These are phyloP conservation scores for Colletotrichum lindemuthianum DNA, from an alignment of 2,329 filamentous ascomycete species.

Conservation along the genomic window DNA sequence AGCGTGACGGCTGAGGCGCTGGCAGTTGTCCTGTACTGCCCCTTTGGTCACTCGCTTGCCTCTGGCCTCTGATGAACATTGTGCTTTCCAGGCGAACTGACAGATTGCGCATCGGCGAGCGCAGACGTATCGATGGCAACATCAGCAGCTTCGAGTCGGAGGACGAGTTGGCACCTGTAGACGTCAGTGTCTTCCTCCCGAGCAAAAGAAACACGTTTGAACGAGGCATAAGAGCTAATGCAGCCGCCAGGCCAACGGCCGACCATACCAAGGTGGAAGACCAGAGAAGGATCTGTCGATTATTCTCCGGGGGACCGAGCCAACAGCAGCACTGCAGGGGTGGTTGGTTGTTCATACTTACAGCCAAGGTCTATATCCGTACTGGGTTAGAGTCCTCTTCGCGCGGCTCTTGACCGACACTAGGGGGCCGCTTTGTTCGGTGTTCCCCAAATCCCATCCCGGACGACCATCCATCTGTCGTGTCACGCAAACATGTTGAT, in stretches of 20 bases:
- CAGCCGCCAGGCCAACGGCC: not conserved
- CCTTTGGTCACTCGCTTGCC: too few species aligned
- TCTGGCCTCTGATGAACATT: too few species aligned
- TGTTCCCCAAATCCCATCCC: slow-evolving; percentile 35
- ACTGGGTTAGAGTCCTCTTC: too few species aligned
- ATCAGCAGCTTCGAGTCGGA: not conserved
- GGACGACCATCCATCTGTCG: slow-evolving; percentile 6
- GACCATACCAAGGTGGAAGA: not conserved
- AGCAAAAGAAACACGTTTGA: not conserved
- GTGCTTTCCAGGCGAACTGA: too few species aligned
- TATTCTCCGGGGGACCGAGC: slow-evolving; percentile 21
- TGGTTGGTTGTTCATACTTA: slow-evolving; percentile 16
- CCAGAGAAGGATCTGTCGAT: slow-evolving; percentile 1
- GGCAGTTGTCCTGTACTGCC: too few species aligned
- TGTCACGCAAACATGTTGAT: not conserved
- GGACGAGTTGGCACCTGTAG: slow-evolving; percentile 7
- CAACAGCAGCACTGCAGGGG: slow-evolving; percentile 12
- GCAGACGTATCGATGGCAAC: not conserved
- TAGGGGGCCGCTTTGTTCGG: slow-evolving; percentile 27
- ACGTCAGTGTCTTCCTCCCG: not conserved
- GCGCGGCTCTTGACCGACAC: slow-evolving; percentile 18
- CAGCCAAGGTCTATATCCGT: slow-evolving; percentile 3
- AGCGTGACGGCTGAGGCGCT: not conserved
- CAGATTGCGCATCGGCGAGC: not conserved
- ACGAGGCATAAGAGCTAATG: slow-evolving; percentile 1